phyloP scores from a whole-genome alignment of 495 filamentous ascomycete genomes.

The Glutinoglossum americanum region DNA sequence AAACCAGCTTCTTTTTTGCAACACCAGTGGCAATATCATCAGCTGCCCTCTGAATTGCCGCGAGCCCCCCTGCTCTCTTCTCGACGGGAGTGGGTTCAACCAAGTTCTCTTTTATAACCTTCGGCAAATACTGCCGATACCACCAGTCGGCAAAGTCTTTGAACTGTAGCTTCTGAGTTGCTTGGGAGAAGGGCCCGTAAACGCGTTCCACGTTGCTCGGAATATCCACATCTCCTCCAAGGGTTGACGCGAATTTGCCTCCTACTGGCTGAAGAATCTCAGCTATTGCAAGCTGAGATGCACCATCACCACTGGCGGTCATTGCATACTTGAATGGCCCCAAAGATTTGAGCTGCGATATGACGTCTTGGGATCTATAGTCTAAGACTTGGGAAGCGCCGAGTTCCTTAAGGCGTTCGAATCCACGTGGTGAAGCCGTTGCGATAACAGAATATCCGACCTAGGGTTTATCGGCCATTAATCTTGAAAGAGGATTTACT shows the following conservation, averaged over 20 bases:
- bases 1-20: neutral
- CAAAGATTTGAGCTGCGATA: slow-evolving; percentile 6
- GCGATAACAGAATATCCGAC: slow-evolving; percentile 11
- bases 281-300: slow-evolving; percentile 9
- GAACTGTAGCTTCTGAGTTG: slow-evolving; percentile 6
- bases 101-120: slow-evolving; percentile 7
- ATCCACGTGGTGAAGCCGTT: slow-evolving; percentile 8
- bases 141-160: slow-evolving; percentile 8
- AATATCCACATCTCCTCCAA: slow-evolving; percentile 8
- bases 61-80: neutral
- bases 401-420: slow-evolving; percentile 8
- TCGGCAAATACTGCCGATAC: slow-evolving; percentile 10
- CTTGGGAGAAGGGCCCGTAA: slow-evolving; percentile 9
- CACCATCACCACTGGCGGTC: slow-evolving; percentile 8
- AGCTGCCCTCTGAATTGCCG: neutral
- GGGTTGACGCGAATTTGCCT: slow-evolving; percentile 8
- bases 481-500: neutral
- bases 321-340: slow-evolving; percentile 10
- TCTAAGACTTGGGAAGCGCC: slow-evolving; percentile 10
- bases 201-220: slow-evolving; percentile 10
- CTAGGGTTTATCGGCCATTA: slow-evolving; percentile 7
- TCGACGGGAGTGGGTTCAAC: slow-evolving; percentile 5
- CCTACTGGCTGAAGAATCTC: slow-evolving; percentile 8
- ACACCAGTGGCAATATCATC: neutral
- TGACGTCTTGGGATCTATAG: slow-evolving; percentile 7